These are phyloP conservation scores for Fusarium armeniacum DNA, from an alignment of 2,329 filamentous ascomycete genomes.

Conservation along the genomic window DNA sequence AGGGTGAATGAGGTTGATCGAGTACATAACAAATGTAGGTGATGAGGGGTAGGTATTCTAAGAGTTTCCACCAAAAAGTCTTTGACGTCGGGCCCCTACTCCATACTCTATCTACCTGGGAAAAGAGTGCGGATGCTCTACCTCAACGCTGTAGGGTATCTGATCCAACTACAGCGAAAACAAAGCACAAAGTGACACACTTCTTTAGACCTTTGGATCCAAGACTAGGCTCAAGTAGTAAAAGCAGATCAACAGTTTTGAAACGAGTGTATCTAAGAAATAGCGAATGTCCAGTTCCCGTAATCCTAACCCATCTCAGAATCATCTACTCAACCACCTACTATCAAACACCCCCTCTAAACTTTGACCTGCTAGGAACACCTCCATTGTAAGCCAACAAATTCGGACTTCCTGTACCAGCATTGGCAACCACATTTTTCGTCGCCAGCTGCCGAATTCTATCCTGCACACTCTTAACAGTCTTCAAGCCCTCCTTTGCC, in stretches of 20 bases:
- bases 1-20: not conserved
- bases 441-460: constrained; percentile 60
- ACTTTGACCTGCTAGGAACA: not conserved
- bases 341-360: too few species aligned
- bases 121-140: not conserved
- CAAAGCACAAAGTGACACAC: not conserved
- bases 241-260: not conserved
- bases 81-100: not conserved
- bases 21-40: not conserved
- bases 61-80: not conserved
- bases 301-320: not conserved
- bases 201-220: too few species aligned
- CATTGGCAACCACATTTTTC: constrained; percentile 55
- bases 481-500: constrained; percentile 51
- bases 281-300: constrained; percentile 12
- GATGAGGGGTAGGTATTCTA: constrained; percentile 3
- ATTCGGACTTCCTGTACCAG: constrained; percentile 58
- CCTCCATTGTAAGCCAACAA: constrained; percentile 64
- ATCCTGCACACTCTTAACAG: constrained; percentile 59
- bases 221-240: not conserved
- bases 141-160: not conserved
- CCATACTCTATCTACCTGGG: not conserved
- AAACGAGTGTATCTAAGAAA: constrained; percentile 20
- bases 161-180: not conserved
- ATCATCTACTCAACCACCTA: not conserved